Conservation (phyloP, 2,329 filamentous ascomycete genomes). For the Fusarium sambucinum region DNA sequence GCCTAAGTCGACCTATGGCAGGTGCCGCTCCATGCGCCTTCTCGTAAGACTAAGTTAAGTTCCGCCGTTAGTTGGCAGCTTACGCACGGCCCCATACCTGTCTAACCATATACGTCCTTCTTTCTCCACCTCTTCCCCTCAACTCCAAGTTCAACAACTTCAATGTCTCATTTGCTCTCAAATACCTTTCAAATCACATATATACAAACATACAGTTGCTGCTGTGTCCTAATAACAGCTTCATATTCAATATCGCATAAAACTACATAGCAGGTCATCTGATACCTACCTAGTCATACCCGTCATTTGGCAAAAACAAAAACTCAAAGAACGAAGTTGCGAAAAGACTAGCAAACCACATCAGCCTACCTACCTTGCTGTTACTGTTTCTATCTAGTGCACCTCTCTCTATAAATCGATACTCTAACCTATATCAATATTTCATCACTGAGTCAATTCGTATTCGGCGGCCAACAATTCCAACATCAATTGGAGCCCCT, state of each 20-base stretch:
- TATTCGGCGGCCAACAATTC: slow-evolving; percentile 6
- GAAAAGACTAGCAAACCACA: slow-evolving; percentile 3
- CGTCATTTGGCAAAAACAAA: background rate
- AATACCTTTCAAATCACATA: slow-evolving; percentile 3
- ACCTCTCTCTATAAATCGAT: slow-evolving; percentile 23
- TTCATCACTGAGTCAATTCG: slow-evolving; percentile 1
- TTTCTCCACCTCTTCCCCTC: slow-evolving; percentile 36
- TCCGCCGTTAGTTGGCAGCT: slow-evolving; percentile 15
- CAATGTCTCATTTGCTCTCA: slow-evolving; percentile 10
- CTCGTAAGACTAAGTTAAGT: slow-evolving; percentile 13
- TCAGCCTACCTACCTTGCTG: background rate
- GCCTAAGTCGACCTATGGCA: slow-evolving; percentile 9
- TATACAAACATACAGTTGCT: background rate
- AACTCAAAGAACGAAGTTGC: background rate
- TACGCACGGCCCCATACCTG: slow-evolving; percentile 5
- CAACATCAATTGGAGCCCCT: slow-evolving; percentile 16
- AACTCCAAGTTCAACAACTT: slow-evolving; percentile 40
- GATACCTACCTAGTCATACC: no score
- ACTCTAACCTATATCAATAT: slow-evolving; percentile 4
- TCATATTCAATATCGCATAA: background rate
- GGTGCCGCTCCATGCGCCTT: slow-evolving; percentile 15
- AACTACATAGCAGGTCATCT: background rate
- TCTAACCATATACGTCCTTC: slow-evolving; percentile 24
- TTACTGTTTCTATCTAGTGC: slow-evolving; percentile 7
- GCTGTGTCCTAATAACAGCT: background rate